A percentile compares a stretch with the other conserved stretches of the same genome.
phyloP scores from a whole-genome alignment of 768 basidiomycete genomes.

The Lepiota venenata region DNA sequence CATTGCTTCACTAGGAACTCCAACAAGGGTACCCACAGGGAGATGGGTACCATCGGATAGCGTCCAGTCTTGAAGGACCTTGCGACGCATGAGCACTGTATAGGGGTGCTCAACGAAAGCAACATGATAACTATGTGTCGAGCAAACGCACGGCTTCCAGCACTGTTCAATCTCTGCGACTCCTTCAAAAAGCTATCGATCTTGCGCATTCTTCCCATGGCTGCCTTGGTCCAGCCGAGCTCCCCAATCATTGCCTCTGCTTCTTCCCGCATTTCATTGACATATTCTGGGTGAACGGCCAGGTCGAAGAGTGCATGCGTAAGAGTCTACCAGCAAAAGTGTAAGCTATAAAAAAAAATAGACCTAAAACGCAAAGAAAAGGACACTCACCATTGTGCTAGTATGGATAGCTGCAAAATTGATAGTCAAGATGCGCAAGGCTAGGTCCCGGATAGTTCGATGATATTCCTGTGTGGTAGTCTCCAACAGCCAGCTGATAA shows the following conservation, averaged over 20 bases:
- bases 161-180: constrained; percentile 27
- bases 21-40: constrained; percentile 23
- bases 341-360: neutral
- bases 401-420: constrained; percentile 43
- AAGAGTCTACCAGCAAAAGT: neutral
- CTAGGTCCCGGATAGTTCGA: constrained; percentile 21
- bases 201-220: constrained; percentile 34
- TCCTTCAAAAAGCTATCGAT: constrained; percentile 47
- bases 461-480: constrained; percentile 27
- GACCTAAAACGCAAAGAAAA: neutral
- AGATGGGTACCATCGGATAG: constrained; percentile 25
- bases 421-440: constrained; percentile 25
- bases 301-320: constrained; percentile 24
- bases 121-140: neutral
- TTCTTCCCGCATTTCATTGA: constrained; percentile 29
- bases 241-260: constrained; percentile 22
- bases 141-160: constrained; percentile 19
- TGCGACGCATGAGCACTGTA: constrained; percentile 21
- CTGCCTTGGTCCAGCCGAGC: constrained; percentile 39
- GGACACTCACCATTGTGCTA: constrained; percentile 27
- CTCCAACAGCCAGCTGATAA: constrained; percentile 44
- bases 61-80: constrained; percentile 21
- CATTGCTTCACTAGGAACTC: constrained; percentile 19
- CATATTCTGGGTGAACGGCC: constrained; percentile 25
- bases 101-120: neutral